Evolutionary conservation across 345 rosid species (phyloP).

Genomic region (Murraya koenigii): DNA sequence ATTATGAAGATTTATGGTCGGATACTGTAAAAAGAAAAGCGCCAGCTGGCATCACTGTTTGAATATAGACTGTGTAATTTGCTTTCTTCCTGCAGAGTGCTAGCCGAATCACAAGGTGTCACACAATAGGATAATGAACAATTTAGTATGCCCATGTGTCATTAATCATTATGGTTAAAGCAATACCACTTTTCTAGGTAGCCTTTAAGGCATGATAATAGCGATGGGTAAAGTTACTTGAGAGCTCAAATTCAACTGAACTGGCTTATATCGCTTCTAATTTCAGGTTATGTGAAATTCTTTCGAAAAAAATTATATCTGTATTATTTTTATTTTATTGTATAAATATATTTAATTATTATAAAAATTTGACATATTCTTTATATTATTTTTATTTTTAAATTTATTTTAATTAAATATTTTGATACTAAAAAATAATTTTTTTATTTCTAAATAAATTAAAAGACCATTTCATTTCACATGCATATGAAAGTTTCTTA

Average conservation of each 20-base stretch:
- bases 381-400: too few species aligned
- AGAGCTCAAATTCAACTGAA: not conserved
- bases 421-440: too few species aligned
- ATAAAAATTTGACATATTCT: too few species aligned
- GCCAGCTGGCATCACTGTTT: conserved; percentile 1
- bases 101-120: not conserved
- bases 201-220: not conserved
- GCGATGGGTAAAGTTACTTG: not conserved
- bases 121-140: not conserved
- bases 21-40: not conserved
- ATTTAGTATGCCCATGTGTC: not conserved
- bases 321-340: too few species aligned
- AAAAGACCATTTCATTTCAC: too few species aligned
- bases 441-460: too few species aligned
- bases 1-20: not conserved
- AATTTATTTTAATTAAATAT: too few species aligned
- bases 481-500: too few species aligned
- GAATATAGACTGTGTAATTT: not conserved
- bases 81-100: not conserved
- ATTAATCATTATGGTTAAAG: not conserved
- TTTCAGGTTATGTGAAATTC: not conserved
- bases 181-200: not conserved
- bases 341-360: too few species aligned
- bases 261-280: not conserved
- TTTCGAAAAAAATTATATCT: too few species aligned